Evolutionary conservation across 345 rosid species (phyloP).

Genomic region (Punica granatum): DNA sequence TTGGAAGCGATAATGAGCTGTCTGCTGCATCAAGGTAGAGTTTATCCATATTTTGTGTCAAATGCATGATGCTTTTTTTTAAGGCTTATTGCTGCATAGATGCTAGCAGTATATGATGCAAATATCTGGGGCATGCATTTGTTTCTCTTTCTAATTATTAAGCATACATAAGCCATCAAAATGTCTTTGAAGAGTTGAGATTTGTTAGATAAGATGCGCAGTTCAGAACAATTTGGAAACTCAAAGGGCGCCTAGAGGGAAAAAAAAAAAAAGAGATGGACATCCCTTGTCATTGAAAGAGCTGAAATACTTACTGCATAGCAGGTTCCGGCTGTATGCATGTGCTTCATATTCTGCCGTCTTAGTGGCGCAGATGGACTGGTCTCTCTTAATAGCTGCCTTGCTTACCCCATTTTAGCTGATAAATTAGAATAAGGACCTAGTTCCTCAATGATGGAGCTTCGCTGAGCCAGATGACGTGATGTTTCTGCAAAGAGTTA

Average conservation of each 20-base stretch:
- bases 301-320: neutral
- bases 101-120: neutral
- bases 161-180: neutral
- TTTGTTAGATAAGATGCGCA: slow-evolving; percentile 1
- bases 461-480: neutral
- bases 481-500: neutral
- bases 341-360: neutral
- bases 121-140: neutral
- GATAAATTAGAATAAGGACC: neutral
- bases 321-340: neutral
- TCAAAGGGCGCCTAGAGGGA: neutral
- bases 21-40: slow-evolving; percentile 81
- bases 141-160: neutral
- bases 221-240: neutral
- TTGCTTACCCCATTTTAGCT: neutral
- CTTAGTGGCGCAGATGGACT: neutral
- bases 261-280: neutral
- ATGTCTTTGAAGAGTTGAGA: slow-evolving; percentile 7
- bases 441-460: neutral
- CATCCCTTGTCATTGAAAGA: neutral
- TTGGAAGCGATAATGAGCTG: slow-evolving; percentile 60
- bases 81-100: neutral
- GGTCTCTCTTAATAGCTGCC: neutral
- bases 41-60: slow-evolving; percentile 2
- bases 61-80: neutral